These are phyloP conservation scores for Gryganskiella cystojenkinii DNA, from an alignment of 192 early-diverging fungal species.

Conservation along the genomic window DNA sequence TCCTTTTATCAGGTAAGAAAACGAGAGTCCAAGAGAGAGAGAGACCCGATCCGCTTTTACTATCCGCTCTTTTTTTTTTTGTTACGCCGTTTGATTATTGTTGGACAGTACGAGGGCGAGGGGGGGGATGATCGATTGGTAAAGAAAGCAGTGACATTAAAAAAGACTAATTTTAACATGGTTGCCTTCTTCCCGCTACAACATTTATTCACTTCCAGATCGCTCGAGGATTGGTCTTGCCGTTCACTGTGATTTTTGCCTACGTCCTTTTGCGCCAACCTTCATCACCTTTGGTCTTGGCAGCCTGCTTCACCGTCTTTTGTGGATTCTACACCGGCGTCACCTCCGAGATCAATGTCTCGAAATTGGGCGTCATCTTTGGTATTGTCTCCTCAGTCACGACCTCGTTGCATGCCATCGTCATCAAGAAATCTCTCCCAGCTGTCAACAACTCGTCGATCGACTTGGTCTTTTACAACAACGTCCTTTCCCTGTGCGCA, in stretches of 20 bases:
- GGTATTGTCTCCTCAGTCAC: conserved; percentile 62
- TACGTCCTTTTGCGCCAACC: conserved; percentile 53
- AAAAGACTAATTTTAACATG: no score
- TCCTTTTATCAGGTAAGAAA: conserved; percentile 65
- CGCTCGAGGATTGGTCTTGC: conserved; percentile 66
- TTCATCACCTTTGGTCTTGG: conserved; percentile 42
- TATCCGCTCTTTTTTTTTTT: background rate
- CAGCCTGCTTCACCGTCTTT: conserved; percentile 59
- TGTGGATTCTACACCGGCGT: conserved; percentile 66
- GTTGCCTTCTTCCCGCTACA: no score
- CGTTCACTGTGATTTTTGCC: conserved; percentile 63
- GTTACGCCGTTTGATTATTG: background rate
- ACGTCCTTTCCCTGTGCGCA: conserved; percentile 55
- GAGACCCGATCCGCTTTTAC: background rate
- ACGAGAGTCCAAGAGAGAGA: no score
- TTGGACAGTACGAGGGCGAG: background rate
- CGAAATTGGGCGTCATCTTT: conserved; percentile 54
- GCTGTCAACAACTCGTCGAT: conserved; percentile 62
- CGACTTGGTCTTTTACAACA: conserved; percentile 72
- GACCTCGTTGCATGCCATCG: conserved; percentile 70
- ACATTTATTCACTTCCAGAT: conserved; percentile 36
- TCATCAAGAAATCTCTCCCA: conserved; percentile 63
- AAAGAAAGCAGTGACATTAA: no score
- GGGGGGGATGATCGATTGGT: background rate
- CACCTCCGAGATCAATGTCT: conserved; percentile 33